These are phyloP conservation scores for Aspergillus fischeri DNA, from an alignment of 2,329 filamentous ascomycete species.

Conservation along the genomic window DNA sequence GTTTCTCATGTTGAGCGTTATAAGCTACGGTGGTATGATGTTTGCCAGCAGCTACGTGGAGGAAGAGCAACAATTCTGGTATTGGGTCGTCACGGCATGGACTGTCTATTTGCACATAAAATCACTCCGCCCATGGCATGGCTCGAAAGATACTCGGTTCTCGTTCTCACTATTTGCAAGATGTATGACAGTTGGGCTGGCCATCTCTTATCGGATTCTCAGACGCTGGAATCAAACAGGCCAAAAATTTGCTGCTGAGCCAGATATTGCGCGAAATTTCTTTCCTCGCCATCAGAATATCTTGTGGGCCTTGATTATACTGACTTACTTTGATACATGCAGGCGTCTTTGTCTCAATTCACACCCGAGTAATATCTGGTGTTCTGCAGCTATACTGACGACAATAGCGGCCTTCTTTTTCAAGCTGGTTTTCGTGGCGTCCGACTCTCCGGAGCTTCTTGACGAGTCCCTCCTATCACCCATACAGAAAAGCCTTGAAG, in stretches of 20 bases:
- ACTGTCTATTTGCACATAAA: slow-evolving; percentile 46
- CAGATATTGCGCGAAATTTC: slow-evolving; percentile 75
- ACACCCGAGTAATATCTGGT: slow-evolving; percentile 22
- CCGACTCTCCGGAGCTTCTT: slow-evolving; percentile 83
- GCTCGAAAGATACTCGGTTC: background rate
- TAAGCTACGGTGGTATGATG: slow-evolving; percentile 81
- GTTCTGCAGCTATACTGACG: slow-evolving; percentile 37
- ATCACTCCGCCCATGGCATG: slow-evolving; percentile 15
- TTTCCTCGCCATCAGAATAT: slow-evolving; percentile 59
- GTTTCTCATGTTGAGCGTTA: slow-evolving; percentile 49
- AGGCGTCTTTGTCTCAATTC: slow-evolving; percentile 37
- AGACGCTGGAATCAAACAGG: slow-evolving; percentile 95
- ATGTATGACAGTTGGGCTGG: slow-evolving; percentile 43
- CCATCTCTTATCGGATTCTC: slow-evolving; percentile 62
- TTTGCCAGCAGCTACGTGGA: slow-evolving; percentile 97
- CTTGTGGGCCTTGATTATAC: slow-evolving; percentile 70
- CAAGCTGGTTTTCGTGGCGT: slow-evolving; percentile 82
- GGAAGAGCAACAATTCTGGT: slow-evolving; percentile 99
- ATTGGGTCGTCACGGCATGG: slow-evolving; percentile 65
- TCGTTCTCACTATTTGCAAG: slow-evolving; percentile 7
- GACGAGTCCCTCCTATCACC: slow-evolving; percentile 29
- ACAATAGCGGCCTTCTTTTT: slow-evolving; percentile 66
- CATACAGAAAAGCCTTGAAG: slow-evolving; percentile 36
- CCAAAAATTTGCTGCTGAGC: slow-evolving; percentile 88
- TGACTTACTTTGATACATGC: slow-evolving; percentile 63